Evolutionary conservation across 2,329 filamentous ascomycete species (phyloP), one percentile per base, ranked within the genome.

Genomic region (Nigrospora sphaerica): DNA sequence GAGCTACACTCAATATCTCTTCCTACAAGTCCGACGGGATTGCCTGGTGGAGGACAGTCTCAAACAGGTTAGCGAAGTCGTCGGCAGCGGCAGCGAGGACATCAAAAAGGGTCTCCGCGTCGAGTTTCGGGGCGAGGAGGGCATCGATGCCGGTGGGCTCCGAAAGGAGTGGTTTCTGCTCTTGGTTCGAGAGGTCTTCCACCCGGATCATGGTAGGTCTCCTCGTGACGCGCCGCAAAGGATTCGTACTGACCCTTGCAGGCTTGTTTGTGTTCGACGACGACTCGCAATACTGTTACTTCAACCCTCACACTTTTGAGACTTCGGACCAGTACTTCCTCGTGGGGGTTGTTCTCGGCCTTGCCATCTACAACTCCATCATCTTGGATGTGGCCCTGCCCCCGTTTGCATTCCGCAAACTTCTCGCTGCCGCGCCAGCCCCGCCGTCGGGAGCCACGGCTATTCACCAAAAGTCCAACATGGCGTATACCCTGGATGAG

Each of bases 161-260:
- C 81, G 89, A 47, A 96, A 96, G 64, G 91, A 96, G 67, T 96
- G 91, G 91, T 96, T 96, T 61, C 69, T 95, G 43, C 77, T 95
- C 48, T 76, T 96, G 18, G 83, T 93, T 42, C 77, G 90, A 54
- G 91, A 96, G 60, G 84, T 96, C 32, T 95, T 95, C 66, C 90
- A 95, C 57, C 89, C 89, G 4, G 82, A 91, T 54, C 86, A 95
- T 69, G 88, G 87, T 90, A 74, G 57, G 81, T 68, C 34, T 45
- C 32, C 42, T 44, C 37, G 4, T 41, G 31, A 41, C 39, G 12
- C 36, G 12, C 34, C 18, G 36, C 13, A 23, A 5, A 47, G 37
- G 14, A 31, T 33, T 9, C 46, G 49, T 52, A 46, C 51, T 34
- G 48, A 46, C 37, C 13, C 14, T 38, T 17, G 3, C 42, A 91